phyloP scores from a whole-genome alignment of 495 filamentous ascomycete species.

The Venustampulla echinocandica region DNA sequence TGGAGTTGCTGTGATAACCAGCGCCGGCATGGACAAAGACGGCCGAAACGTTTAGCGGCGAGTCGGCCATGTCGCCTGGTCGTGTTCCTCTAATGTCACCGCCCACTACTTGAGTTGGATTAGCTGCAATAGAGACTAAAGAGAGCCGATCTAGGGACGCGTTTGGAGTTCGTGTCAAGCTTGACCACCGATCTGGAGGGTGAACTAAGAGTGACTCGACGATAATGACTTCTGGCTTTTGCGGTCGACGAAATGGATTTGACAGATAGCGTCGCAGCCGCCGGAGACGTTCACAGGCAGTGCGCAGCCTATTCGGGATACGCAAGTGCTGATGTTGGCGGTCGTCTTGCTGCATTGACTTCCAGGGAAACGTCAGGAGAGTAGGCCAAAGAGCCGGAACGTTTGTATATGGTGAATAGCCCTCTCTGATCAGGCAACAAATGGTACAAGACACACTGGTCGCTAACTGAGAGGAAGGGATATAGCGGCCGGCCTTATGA shows the following conservation, averaged over 20 bases:
- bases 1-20: slow-evolving; percentile 81
- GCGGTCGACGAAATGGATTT: slow-evolving; percentile 10
- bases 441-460: too few species aligned
- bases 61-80: slow-evolving; percentile 2
- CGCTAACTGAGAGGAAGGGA: too few species aligned
- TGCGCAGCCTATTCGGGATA: slow-evolving; percentile 2
- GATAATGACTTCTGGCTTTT: not conserved
- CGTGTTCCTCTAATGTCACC: slow-evolving; percentile 18
- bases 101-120: slow-evolving; percentile 11
- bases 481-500: too few species aligned
- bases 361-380: not conserved
- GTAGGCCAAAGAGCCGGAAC: not conserved
- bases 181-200: slow-evolving; percentile 3
- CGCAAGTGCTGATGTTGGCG: not conserved
- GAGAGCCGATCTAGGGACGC: not conserved
- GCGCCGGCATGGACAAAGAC: slow-evolving; percentile 95
- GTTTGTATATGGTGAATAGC: too few species aligned
- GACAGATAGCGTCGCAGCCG: slow-evolving; percentile 6
- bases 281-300: slow-evolving; percentile 9
- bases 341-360: slow-evolving; percentile 5
- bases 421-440: too few species aligned
- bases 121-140: not conserved
- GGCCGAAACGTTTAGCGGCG: slow-evolving; percentile 35
- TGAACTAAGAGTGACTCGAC: slow-evolving; percentile 4
- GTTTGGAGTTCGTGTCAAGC: not conserved